Conservation (phyloP, 139 green algal species). For the Micromonas pusilla region DNA sequence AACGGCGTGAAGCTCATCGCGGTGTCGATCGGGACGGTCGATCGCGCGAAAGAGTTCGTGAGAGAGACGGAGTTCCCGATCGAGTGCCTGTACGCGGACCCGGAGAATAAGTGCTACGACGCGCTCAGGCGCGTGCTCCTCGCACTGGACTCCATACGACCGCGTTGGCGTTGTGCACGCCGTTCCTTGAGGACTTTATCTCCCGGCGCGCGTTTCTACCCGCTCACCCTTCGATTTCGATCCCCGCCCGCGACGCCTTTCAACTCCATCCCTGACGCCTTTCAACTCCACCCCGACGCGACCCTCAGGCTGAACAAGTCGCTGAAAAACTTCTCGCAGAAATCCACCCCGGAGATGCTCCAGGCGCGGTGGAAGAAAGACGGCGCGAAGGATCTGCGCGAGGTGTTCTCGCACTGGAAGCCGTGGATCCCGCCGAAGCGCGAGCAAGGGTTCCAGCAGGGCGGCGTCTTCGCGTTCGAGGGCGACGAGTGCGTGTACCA, state of each 20-base stretch:
- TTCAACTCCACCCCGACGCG: too few species aligned
- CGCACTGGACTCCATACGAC: too few species aligned
- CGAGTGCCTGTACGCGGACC: conserved; percentile 69
- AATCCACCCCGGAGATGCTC: conserved; percentile 55
- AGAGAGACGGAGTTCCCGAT: conserved; percentile 60
- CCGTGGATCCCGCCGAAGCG: conserved; percentile 63
- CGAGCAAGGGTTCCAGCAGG: conserved; percentile 47
- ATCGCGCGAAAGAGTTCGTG: conserved; percentile 60
- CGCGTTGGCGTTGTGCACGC: too few species aligned
- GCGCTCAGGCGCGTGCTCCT: too few species aligned
- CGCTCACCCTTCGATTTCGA: too few species aligned
- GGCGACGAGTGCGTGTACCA: conserved; percentile 41
- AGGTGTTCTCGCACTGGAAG: conserved; percentile 55
- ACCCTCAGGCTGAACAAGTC: conserved; percentile 12
- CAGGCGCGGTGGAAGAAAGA: conserved; percentile 41
- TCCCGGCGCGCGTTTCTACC: too few species aligned
- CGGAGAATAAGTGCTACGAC: conserved; percentile 60
- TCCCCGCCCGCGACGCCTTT: too few species aligned
- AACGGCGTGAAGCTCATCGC: conserved; percentile 58
- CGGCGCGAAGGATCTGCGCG: conserved; percentile 47
- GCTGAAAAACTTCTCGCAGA: conserved; percentile 49
- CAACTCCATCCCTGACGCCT: too few species aligned
- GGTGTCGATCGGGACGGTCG: conserved; percentile 63
- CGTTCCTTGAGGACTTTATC: too few species aligned
- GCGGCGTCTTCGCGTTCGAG: conserved; percentile 66